Evolutionary conservation across 1,284 basidiomycete genomes (phyloP), one percentile per base, ranked within the genome.

Genomic region (Gyrodon tennesseensis): DNA sequence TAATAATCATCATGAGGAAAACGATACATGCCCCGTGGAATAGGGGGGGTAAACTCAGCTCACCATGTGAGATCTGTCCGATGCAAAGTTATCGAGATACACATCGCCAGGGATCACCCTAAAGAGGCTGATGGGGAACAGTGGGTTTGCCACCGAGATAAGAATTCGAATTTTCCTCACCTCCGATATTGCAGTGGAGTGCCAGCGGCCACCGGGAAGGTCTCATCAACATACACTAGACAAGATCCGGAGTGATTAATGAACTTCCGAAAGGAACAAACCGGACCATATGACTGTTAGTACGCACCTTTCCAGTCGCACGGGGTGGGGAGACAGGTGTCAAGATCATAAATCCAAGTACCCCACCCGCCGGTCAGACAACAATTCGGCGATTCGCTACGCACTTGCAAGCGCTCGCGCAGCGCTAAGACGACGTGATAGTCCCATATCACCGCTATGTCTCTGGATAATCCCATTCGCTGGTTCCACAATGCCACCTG

Each of bases 11-110:
- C 57, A 65, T 43, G 58, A 60, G 34, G 25, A 39, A 3, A 48
- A 46, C 44, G 25, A 29, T 41, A n/a, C 43, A 51, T 27, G 39
- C 44, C 15, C 58, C 57, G 56, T 61, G 63, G 59, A 65, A 72
- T 58, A 55, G 40, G 60, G 57, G 61, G 61, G 61, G 19, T 52
- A 31, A 58, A 62, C 44, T 61, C 34, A 34, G 39, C 58, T 72
- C 64, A 89, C 87, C 89, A 92, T 91, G 75, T 91, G 90, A 60
- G 88, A 88, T 71, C 90, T 80, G 74, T 91, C 88, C n/a, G 89
- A 91, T 15, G 88, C 87, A 77, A 91, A 91, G 69, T 84, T 70
- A 65, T 83, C 77, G 27, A 91, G 75, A 71, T 82, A 88, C 7
- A 73, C 73, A 39, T 76, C 61, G 9, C 81, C 84, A 56, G 83